Percentiles rank a stretch among this genome's conserved stretches.
phyloP scores from a whole-genome alignment of 345 rosid genomes.

The Citrus hindsii region DNA sequence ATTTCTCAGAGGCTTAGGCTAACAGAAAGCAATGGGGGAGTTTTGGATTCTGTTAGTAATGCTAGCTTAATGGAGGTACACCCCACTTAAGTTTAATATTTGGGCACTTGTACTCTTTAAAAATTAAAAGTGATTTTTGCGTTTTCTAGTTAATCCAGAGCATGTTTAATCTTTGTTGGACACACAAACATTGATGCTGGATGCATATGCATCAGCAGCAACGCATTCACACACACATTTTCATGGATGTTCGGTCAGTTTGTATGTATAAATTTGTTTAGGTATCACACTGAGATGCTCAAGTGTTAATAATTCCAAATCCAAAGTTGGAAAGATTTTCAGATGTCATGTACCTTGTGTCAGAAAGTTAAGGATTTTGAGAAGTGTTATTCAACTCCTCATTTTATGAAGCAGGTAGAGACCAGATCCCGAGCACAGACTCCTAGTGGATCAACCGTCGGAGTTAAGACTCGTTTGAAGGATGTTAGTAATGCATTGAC shows the following conservation, averaged over 20 bases:
- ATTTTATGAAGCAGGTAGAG: slow-evolving; percentile 57
- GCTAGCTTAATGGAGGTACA: slow-evolving; percentile 91
- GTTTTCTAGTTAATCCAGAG: not conserved
- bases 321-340: not conserved
- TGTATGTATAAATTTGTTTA: not conserved
- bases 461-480: slow-evolving; percentile 68
- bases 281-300: not conserved
- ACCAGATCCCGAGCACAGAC: slow-evolving; percentile 79
- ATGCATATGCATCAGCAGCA: not conserved
- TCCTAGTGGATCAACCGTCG: slow-evolving; percentile 69
- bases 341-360: not conserved
- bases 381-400: slow-evolving; percentile 1
- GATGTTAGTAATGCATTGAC: slow-evolving; percentile 90
- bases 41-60: slow-evolving; percentile 70
- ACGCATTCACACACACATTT: not conserved
- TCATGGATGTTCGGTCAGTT: not conserved
- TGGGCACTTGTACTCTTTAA: not conserved
- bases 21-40: slow-evolving; percentile 46
- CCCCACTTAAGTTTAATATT: not conserved
- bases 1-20: slow-evolving; percentile 62
- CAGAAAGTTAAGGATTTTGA: not conserved
- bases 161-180: not conserved
- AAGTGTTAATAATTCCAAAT: not conserved
- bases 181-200: not conserved
- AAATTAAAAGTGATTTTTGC: not conserved